A percentile compares a stretch with the other conserved stretches of the same genome.
These are phyloP conservation scores for Eucalyptus brandiana DNA, from an alignment of 345 rosid genomes.

Conservation along the genomic window DNA sequence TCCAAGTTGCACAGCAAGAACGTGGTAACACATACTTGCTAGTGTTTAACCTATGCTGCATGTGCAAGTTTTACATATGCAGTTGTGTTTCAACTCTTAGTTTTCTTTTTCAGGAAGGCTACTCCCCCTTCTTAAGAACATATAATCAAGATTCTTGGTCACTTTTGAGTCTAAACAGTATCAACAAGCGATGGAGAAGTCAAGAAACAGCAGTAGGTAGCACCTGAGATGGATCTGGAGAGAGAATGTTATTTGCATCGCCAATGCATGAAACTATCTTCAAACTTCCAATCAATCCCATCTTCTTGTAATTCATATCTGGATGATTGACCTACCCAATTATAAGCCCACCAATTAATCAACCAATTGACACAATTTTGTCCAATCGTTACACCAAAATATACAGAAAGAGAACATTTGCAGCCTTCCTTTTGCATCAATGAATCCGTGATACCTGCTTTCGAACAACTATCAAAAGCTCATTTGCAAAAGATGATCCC, in stretches of 20 bases:
- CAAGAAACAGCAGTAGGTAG: background rate
- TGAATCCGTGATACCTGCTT: constrained; percentile 51
- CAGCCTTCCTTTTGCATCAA: background rate
- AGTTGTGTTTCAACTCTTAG: background rate
- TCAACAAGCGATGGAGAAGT: background rate
- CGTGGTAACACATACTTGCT: background rate
- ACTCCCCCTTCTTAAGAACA: background rate
- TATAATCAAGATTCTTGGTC: background rate
- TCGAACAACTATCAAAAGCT: constrained; percentile 64
- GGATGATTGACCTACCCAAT: constrained; percentile 57
- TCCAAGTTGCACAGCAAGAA: background rate
- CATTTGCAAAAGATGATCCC: constrained; percentile 59
- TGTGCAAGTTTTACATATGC: background rate
- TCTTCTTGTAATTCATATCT: constrained; percentile 69
- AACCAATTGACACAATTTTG: background rate
- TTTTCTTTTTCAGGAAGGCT: background rate
- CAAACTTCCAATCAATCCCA: constrained; percentile 73
- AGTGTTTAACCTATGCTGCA: background rate
- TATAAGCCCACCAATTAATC: background rate
- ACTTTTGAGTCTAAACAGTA: background rate
- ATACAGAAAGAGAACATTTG: background rate
- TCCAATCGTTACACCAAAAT: background rate
- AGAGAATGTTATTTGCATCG: constrained; percentile 22
- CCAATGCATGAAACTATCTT: constrained; percentile 62
- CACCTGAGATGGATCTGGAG: constrained; percentile 38